Evolutionary conservation across 2,329 filamentous ascomycete species (phyloP), one percentile per base, ranked within the genome.

Genomic region (Onygena corvina): DNA sequence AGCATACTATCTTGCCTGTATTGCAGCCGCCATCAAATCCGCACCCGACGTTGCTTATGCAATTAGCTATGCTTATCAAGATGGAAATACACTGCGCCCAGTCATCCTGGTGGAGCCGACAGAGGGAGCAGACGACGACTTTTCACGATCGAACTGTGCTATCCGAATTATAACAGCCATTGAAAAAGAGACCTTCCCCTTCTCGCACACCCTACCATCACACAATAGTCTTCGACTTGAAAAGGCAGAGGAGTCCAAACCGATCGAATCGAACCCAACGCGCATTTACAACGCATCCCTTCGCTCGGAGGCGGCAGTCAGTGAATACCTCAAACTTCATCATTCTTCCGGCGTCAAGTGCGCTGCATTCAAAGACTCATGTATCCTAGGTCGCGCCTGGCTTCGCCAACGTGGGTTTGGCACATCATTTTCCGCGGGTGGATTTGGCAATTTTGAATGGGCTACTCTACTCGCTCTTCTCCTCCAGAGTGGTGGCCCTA

Each of bases 371-470:
- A 75, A 76, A 51, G 88, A 95, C 63, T 85, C 88, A 6, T 94
- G 87, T 63, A 74, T 93, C 5, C 75, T 98, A 18, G 92, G 90
- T 21, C 80, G 84, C 50, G 78, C 86, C 49, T 98, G 92, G 92
- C 74, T 98, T 34, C 81, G 82, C 56, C 90, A 96, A 66, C 79
- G 90, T 49, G 88, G 88, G 0, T 85, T 95, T 56, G 76, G 76
- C 12, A 77, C 84, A 38, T 71, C 75, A 18, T 66, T 88, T n/a
- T 74, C 78, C 1, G 71, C 75, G 36, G 90, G 92, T 38, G 92
- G 92, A 0, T 95, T 98, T 63, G 92, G 92, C 2, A 80, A 86
- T 56, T 94, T 94, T 56, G 92, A 98, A 63, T 96, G 87, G 86
- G 76, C 84, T 0, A 70, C 79, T n/a, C 70, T 92, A 45, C 77